Base-by-base conservation (phyloP, 352 stramenopile genomes). In the Pythium monospermum region DNA sequence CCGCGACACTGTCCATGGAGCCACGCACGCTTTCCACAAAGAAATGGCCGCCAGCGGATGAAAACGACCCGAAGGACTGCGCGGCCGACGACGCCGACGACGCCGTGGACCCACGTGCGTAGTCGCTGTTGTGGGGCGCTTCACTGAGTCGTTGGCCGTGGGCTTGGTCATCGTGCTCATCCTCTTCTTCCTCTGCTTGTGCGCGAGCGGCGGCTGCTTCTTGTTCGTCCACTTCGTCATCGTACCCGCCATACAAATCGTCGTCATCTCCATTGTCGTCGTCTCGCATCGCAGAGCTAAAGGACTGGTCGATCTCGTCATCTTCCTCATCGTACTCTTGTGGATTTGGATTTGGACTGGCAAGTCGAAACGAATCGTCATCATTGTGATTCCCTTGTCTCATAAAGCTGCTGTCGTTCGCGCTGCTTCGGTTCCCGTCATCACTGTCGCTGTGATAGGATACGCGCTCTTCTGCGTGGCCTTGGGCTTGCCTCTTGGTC, bases 11-110 rank as follows among this genome's bases (percentile, higher is more conserved):
- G 38, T 62, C 54, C 18, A 30, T 54, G n/a, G 53, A 61, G 44
- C 53, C 53, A 5, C 53, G 44, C 38, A 62, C 38, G 39, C 54
- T 62, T 2, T 62, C 54, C 13, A 62, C 54, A 32, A 62, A 62
- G 39, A 62, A 62, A 11, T 39, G 8, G 23, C 16, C 44, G 28
- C 44, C 40, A n/a, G 44, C 42, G 10, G 44, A 60, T 16, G 43
- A 33, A 11, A 60, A 36, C 37, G 53, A 59, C 35, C 42, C 51
- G 22, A 53, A 49, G 3, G 44, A 53, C 28, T 15, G 27, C 30
- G 3, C 12, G 11, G 22, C 36, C 30, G 23, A 15, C 31, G 8
- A 41, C 33, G 1, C 23, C 32, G 6, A 6, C 23, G 27, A 58
- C 25, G 50, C 45, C 31, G 33, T 22, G 13, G 45, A 49, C 10